Evolutionary conservation across 345 rosid genomes (phyloP), one percentile per base, ranked within the genome.

Genomic region (Carallia brachiata): DNA sequence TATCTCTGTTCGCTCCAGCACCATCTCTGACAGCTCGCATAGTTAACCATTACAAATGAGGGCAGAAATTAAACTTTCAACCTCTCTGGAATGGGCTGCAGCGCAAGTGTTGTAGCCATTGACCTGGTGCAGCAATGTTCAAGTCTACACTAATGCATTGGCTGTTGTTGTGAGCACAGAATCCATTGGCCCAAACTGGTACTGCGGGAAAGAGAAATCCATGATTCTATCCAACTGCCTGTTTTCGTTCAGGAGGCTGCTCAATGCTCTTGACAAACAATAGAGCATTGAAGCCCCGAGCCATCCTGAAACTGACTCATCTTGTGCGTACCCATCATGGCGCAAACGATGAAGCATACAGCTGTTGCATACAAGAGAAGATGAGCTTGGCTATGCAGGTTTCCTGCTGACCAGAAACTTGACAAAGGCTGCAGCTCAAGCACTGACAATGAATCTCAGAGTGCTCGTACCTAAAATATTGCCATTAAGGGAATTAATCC

Each of bases 151-250:
- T 65, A 84, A 89, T 50, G 40, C 70, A 6, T 10, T 81, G 0
- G 97, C 93, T 6, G 50, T 88, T 19, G 96, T 91, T 64, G 89
- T 89, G 17, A 91, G 95, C 72, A 78, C 95, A 10, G 97, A 91
- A 68, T 83, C 88, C 18, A 72, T 91, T 28, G 93, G 88, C 39
- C 80, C 91, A 4, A 80, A 89, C 30, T 91, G 97, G 91, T 91
- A 91, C 37, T 75, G 81, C 8, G 97, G 93, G 52, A 86, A 79
- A 55, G 95, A 91, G 40, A 87, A 81, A 52, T 91, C 97, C 4
- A 91, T 89, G 97, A 81, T 89, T 70, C 81, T 88, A 31, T 89
- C 96, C 1, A 89, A 91, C 56, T 86, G 90, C 69, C 80, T 91
- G 52, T 91, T 91, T n/a, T 64, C 81, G 96, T 2, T 76, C 83